A percentile compares a stretch with the other conserved stretches of the same genome.
phyloP scores from a whole-genome alignment of 2,329 filamentous ascomycete species.

The Cladobotryum mycophilum region DNA sequence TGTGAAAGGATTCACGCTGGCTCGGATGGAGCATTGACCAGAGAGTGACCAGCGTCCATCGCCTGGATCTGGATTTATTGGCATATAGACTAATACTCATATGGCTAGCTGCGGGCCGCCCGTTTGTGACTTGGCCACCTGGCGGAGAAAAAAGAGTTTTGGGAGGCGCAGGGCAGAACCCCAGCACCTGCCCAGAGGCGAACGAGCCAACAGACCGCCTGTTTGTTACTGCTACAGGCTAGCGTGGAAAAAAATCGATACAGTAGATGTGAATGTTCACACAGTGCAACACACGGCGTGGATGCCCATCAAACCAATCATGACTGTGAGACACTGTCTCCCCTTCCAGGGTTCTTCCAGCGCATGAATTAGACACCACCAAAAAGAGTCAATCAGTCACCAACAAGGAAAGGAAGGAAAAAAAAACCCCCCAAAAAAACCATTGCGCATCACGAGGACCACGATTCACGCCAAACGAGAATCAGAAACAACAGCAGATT shows the following conservation, averaged over 20 bases:
- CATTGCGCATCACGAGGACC: not conserved
- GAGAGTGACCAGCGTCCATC: not conserved
- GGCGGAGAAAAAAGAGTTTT: not conserved
- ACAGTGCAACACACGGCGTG: not conserved
- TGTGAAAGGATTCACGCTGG: constrained; percentile 9
- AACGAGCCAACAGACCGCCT: constrained; percentile 6
- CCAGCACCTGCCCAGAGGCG: constrained; percentile 5
- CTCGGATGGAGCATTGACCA: not conserved
- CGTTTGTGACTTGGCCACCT: constrained; percentile 5
- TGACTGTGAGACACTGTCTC: not conserved
- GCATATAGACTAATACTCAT: constrained; percentile 2
- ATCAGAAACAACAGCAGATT: no score
- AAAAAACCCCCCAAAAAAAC: not conserved
- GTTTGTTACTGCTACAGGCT: not conserved
- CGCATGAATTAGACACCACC: no score
- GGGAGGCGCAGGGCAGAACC: constrained; percentile 7
- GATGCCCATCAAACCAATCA: not conserved
- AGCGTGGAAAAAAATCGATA: no score
- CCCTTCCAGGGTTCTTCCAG: not conserved
- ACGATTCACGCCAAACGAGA: no score
- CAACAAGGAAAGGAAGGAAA: not conserved
- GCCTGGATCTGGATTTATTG: constrained; percentile 1
- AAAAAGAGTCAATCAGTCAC: not conserved
- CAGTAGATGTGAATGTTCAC: no score
- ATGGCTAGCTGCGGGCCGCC: constrained; percentile 9